A percentile compares a stretch with the other conserved stretches of the same genome.
These are phyloP conservation scores for Malbranchea zuffiana DNA, from an alignment of 2,329 filamentous ascomycete species.

Conservation along the genomic window DNA sequence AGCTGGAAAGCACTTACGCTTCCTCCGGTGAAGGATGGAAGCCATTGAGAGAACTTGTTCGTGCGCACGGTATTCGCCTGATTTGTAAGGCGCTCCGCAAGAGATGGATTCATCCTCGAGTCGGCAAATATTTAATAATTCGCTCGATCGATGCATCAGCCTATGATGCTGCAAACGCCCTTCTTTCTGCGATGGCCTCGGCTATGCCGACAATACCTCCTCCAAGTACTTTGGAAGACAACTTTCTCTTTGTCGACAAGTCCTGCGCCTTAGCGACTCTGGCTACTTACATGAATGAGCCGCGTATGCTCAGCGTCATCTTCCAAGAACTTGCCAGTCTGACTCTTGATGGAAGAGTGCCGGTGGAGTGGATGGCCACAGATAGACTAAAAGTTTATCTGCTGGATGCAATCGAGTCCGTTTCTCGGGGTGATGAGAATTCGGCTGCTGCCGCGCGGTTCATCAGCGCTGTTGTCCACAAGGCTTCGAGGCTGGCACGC, in stretches of 20 bases:
- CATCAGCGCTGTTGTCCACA: constrained; percentile 8
- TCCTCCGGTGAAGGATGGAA: constrained; percentile 27
- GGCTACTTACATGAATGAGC: constrained; percentile 20
- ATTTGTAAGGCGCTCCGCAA: constrained; percentile 29
- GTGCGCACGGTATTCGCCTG: constrained; percentile 31
- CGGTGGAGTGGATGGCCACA: constrained; percentile 34
- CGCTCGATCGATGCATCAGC: constrained; percentile 24
- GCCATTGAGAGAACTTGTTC: constrained; percentile 32
- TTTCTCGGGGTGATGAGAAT: constrained; percentile 26
- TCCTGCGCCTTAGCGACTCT: constrained; percentile 25
- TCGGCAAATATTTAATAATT: constrained; percentile 25
- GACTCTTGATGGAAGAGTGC: constrained; percentile 23
- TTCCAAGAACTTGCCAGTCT: constrained; percentile 28
- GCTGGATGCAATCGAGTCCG: constrained; percentile 27
- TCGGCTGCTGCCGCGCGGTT: constrained; percentile 20
- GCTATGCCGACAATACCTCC: constrained; percentile 17
- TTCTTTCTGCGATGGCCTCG: constrained; percentile 26
- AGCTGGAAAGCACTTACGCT: constrained; percentile 31
- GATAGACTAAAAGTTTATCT: constrained; percentile 28
- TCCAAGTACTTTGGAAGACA: constrained; percentile 10
- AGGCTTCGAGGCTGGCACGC: constrained; percentile 4
- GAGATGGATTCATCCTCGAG: constrained; percentile 25
- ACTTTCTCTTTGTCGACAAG: constrained; percentile 23
- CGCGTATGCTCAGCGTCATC: constrained; percentile 20
- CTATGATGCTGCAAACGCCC: constrained; percentile 27